Evolutionary conservation across 2,329 filamentous ascomycete genomes (phyloP), one percentile per base, ranked within the genome.

Genomic region (Ilyonectria sp.): DNA sequence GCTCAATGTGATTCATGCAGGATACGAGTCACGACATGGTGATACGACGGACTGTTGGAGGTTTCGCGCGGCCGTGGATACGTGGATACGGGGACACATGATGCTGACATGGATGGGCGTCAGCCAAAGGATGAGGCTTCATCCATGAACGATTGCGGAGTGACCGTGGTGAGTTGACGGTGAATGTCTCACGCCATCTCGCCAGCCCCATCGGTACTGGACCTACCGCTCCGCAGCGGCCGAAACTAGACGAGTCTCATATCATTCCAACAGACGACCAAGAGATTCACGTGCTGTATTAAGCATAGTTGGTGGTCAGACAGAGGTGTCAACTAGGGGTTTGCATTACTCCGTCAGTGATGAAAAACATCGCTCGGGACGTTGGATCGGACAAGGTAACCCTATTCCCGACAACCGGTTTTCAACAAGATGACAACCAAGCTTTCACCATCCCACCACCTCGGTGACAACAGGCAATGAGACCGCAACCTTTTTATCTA

Each of bases 1-100:
- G 62, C 60, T 26, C 44, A 65, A 63, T 67, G 70, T 73, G 73
- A 75, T 75, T 73, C 71, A 74, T 75, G 73, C 73, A 74, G 21
- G 65, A 59, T 72, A 73, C 70, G 73, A 75, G 70, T 75, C 73
- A 69, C 60, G 60, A 43, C 47, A 47, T 47, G 29, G 63, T 49
- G 58, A 57, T 47, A 35, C 35, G 35, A 55, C 53, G 46, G 37
- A 29, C 63, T 57, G 47, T 49, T 59, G 58, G 37, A 58, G 40
- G 59, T 63, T 50, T 49, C 57, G 21, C 35, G 40, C 56, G 43
- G 53, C 46, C 46, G 21, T 47, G 37, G 49, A 55, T 44, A 21
- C 49, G 19, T 52, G 29, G 50, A 62, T 53, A 37, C 55, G 37
- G 21, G 19, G 33, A 40, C 64, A 63, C 60, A 63, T 67, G 64